phyloP scores from a whole-genome alignment of 768 basidiomycete species.

The Suillus discolor region DNA sequence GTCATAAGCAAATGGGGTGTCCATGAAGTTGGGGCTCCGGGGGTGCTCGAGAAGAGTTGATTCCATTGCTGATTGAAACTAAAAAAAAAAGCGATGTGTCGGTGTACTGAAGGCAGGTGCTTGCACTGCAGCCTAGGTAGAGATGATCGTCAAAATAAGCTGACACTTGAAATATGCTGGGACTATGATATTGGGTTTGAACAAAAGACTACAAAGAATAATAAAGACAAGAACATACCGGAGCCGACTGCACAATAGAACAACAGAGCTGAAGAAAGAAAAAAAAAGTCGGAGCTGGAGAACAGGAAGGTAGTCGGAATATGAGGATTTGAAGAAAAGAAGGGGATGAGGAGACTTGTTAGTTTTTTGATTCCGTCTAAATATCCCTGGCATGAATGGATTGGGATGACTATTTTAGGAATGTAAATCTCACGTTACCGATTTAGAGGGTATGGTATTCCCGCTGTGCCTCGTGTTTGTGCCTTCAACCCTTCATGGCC shows the following conservation, averaged over 20 bases:
- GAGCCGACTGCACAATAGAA: slow-evolving; percentile 36
- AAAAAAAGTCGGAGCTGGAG: slow-evolving; percentile 44
- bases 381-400: slow-evolving; percentile 25
- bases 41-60: slow-evolving; percentile 53
- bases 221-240: not conserved
- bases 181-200: slow-evolving; percentile 16
- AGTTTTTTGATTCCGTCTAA: slow-evolving; percentile 34
- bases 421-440: not conserved
- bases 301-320: slow-evolving; percentile 36
- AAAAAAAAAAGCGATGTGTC: slow-evolving; percentile 14
- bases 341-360: slow-evolving; percentile 22
- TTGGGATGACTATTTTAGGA: slow-evolving; percentile 17
- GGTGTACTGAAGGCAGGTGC: slow-evolving; percentile 30
- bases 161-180: slow-evolving; percentile 35
- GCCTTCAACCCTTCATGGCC: slow-evolving; percentile 12
- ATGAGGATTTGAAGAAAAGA: slow-evolving; percentile 20
- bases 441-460: slow-evolving; percentile 24
- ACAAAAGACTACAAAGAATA: slow-evolving; percentile 8
- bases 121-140: slow-evolving; percentile 49
- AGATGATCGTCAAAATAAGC: slow-evolving; percentile 35
- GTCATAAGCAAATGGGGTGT: slow-evolving; percentile 49
- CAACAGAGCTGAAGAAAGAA: slow-evolving; percentile 31
- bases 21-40: slow-evolving; percentile 54
- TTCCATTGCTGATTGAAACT: slow-evolving; percentile 39
- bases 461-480: slow-evolving; percentile 32